Evolutionary conservation across 495 filamentous ascomycete species (phyloP), one percentile per base, ranked within the genome.

Genomic region (Astrocystis sublimbata): DNA sequence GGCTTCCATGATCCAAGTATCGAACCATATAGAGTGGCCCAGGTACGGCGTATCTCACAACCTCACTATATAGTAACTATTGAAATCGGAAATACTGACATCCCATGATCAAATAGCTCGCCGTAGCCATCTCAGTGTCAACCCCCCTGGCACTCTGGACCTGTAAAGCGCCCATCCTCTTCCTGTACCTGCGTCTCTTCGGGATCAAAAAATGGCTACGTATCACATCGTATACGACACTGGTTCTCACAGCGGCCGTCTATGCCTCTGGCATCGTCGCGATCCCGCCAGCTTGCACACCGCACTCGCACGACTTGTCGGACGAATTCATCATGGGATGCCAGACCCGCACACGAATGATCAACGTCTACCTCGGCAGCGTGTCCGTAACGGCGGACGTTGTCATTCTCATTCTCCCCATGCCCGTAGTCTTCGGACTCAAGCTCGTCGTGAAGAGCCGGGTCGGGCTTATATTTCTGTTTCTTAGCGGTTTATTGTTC

Each of bases 401-500:
- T 6, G 26, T 77, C 17, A 77, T 75, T 45, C 73, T 77, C 58
- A 49, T 77, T 7, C 49, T 77, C 0, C 75, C 75, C 1, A 57
- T 77, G 65, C 75, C 75, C 1, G 66, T 77, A 12, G 66, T 77
- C n/a, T 74, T 72, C 66, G 60, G 62, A 1, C 67, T 76, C 21
- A 68, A 63, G 40, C 66, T 76, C 1, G 66, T 73, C 3, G 49
- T 60, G 1, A 60, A 64, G 23, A 74, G 75, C n/a, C 73, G 72
- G 54, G 15, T 73, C 12, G 67, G 68, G 4, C 65, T 77, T 1
- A 62, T 66, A 9, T 56, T 58, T 12, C 66, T 77, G 6, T 77
- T 77, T 19, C 26, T 61, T 19, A 41, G 58, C 28, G 58, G 58
- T 52, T 19, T 91, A 6, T 78, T 92, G 3, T 92, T 90, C 71